Base-by-base conservation (phyloP, 345 rosid species). In the Clausena lansium region DNA sequence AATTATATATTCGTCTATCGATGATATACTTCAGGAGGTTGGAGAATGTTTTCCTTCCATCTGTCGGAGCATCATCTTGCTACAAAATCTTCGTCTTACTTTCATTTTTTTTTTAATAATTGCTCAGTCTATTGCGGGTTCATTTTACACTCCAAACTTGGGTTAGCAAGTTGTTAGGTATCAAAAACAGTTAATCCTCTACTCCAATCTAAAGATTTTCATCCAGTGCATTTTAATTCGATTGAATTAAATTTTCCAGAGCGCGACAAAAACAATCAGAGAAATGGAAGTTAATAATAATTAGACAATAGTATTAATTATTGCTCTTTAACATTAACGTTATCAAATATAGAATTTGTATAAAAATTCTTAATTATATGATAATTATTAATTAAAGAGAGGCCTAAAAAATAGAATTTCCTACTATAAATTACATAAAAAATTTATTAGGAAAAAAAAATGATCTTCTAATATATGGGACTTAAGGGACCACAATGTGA, bases 281-380 rank as follows among this genome's bases (percentile, higher is more conserved):
- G 95, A 92, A 79, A 95, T 95, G 99, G 81, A 83, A 81, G 81
- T 81, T 50, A 6, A n/a, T n/a, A n/a, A n/a, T n/a, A n/a, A n/a
- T n/a, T n/a, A n/a, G n/a, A n/a, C n/a, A n/a, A n/a, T n/a, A n/a
- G n/a, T n/a, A n/a, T n/a, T n/a, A n/a, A n/a, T n/a, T n/a, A n/a
- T n/a, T n/a, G n/a, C n/a, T n/a, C n/a, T n/a, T n/a, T n/a, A n/a
- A n/a, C n/a, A n/a, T n/a, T n/a, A n/a, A n/a, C n/a, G n/a, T n/a
- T n/a, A n/a, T n/a, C n/a, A n/a, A n/a, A n/a, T n/a, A n/a, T n/a
- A n/a, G n/a, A n/a, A n/a, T n/a, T n/a, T n/a, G n/a, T n/a, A n/a
- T n/a, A n/a, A n/a, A n/a, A n/a, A n/a, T n/a, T n/a, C n/a, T n/a
- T n/a, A n/a, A n/a, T n/a, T n/a, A n/a, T n/a, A n/a, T n/a, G n/a